These are phyloP conservation scores for Botrytis paeoniae DNA, from an alignment of 2,329 filamentous ascomycete genomes.

Conservation along the genomic window DNA sequence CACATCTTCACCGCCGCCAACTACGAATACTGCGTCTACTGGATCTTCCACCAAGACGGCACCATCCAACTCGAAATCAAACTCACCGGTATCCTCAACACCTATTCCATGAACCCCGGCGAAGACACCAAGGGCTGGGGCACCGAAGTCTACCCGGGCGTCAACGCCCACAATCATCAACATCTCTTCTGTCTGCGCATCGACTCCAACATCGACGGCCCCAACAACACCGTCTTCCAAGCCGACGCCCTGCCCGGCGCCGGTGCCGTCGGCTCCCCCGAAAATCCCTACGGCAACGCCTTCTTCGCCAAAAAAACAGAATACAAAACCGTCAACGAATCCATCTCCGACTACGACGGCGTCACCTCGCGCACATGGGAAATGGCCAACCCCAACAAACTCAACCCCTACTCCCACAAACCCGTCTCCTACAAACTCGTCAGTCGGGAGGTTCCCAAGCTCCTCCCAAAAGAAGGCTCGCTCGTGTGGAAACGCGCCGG, in stretches of 20 bases:
- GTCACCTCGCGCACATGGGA: slow-evolving; percentile 82
- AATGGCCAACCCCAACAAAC: slow-evolving; percentile 76
- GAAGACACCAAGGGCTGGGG: slow-evolving; percentile 87
- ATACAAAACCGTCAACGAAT: slow-evolving; percentile 65
- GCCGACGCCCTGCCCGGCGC: slow-evolving; percentile 70
- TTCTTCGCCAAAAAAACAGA: slow-evolving; percentile 85
- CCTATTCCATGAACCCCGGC: slow-evolving; percentile 74
- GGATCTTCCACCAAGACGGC: slow-evolving; percentile 90
- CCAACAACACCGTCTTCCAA: slow-evolving; percentile 80
- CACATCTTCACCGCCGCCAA: slow-evolving; percentile 95
- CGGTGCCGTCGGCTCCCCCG: slow-evolving; percentile 71
- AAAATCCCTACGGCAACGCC: slow-evolving; percentile 87
- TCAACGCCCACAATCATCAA: slow-evolving; percentile 95
- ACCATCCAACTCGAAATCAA: slow-evolving; percentile 90
- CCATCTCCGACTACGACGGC: slow-evolving; percentile 78
- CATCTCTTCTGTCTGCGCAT: slow-evolving; percentile 90
- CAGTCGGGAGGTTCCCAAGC: slow-evolving; percentile 73
- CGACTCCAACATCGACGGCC: slow-evolving; percentile 83
- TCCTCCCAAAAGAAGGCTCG: slow-evolving; percentile 77
- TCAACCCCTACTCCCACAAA: slow-evolving; percentile 85
- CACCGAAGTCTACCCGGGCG: slow-evolving; percentile 83
- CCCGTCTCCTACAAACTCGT: slow-evolving; percentile 86
- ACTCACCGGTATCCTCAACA: slow-evolving; percentile 90
- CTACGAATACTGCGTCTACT: slow-evolving; percentile 88
- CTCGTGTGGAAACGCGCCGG: slow-evolving; percentile 64